phyloP scores from a whole-genome alignment of 176 grass and related monocot species.

The Elymus sibiricus region DNA sequence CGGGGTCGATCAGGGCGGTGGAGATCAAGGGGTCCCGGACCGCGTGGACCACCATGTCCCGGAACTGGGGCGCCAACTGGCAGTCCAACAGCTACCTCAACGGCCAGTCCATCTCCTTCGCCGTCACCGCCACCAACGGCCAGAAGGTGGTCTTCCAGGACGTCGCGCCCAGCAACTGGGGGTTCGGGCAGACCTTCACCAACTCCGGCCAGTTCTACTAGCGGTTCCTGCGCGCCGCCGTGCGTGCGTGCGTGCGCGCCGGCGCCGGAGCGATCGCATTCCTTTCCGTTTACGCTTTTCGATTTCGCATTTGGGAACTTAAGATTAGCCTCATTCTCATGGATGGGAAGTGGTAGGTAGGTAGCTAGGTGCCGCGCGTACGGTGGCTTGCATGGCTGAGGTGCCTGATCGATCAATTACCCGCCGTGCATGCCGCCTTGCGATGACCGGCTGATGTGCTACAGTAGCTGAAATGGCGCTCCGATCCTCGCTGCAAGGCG shows the following conservation, averaged over 20 bases:
- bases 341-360: not conserved
- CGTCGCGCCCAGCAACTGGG: slow-evolving; percentile 38
- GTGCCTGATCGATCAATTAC: slow-evolving; percentile 21
- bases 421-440: slow-evolving; percentile 42
- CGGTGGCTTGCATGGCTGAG: slow-evolving; percentile 39
- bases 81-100: slow-evolving; percentile 43
- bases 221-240: not conserved
- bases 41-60: slow-evolving; percentile 48
- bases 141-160: slow-evolving; percentile 26
- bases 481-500: not conserved
- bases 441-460: not conserved
- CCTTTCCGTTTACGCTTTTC: not conserved
- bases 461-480: not conserved
- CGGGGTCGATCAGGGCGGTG: slow-evolving; percentile 46
- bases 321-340: slow-evolving; percentile 16
- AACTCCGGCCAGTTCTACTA: slow-evolving; percentile 51
- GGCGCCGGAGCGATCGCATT: not conserved
- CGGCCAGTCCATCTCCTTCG: slow-evolving; percentile 67
- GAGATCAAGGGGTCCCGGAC: slow-evolving; percentile 54
- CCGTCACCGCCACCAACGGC: slow-evolving; percentile 43
- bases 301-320: slow-evolving; percentile 16
- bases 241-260: not conserved
- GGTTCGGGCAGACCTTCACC: slow-evolving; percentile 73
- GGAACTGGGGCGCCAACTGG: slow-evolving; percentile 84
- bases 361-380: not conserved